These are phyloP conservation scores for Spathaspora passalidarum DNA, from an alignment of 805 yeast species.

Conservation along the genomic window DNA sequence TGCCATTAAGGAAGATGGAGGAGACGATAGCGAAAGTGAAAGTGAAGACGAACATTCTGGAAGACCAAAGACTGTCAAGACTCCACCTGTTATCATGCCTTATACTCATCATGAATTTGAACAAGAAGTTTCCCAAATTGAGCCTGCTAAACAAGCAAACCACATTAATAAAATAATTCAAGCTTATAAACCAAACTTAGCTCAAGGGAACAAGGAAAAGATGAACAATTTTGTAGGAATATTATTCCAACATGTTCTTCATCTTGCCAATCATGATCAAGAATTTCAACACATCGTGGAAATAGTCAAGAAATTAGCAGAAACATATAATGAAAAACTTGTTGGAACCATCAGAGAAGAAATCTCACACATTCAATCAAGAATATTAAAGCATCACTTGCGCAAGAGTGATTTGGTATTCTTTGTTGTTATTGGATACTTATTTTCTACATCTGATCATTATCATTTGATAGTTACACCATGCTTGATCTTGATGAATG, in stretches of 20 bases:
- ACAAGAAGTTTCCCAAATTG: constrained; percentile 27
- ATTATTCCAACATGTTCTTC: constrained; percentile 59
- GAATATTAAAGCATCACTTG: constrained; percentile 29
- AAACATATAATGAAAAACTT: constrained; percentile 60
- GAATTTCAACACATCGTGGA: constrained; percentile 42
- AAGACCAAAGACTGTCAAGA: constrained; percentile 9
- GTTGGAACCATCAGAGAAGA: constrained; percentile 61
- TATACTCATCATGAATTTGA: constrained; percentile 28
- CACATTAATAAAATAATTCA: constrained; percentile 55
- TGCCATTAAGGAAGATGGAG: constrained; percentile 38
- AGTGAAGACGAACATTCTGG: constrained; percentile 11
- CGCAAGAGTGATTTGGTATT: constrained; percentile 54
- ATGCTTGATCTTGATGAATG: constrained; percentile 67
- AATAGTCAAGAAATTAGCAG: constrained; percentile 56
- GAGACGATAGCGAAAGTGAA: constrained; percentile 28
- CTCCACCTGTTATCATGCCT: constrained; percentile 25
- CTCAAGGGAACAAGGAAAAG: constrained; percentile 77
- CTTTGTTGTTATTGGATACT: constrained; percentile 66
- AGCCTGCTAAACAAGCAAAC: constrained; percentile 41
- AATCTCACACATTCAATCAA: constrained; percentile 51
- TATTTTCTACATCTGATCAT: constrained; percentile 93
- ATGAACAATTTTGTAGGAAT: constrained; percentile 62
- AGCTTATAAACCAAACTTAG: constrained; percentile 70
- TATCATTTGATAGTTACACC: constrained; percentile 92
- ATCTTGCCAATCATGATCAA: constrained; percentile 29